Conservation (phyloP, 1,284 basidiomycete genomes). For the Cryptococcus hybrid region DNA sequence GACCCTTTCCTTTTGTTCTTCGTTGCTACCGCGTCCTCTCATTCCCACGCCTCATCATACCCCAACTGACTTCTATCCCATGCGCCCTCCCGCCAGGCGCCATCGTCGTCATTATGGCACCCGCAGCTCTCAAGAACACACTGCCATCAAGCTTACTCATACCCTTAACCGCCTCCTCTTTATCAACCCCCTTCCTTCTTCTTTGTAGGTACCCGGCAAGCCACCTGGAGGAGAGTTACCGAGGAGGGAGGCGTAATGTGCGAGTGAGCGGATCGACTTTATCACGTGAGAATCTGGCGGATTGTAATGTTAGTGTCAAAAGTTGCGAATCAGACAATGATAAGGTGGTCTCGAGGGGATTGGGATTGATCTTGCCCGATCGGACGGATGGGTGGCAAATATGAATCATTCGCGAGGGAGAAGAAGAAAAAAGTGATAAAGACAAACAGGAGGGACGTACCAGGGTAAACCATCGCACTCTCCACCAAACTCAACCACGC, state of each 20-base stretch:
- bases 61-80: constrained; percentile 67
- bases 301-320: background rate
- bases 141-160: constrained; percentile 59
- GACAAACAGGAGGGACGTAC: constrained; percentile 16
- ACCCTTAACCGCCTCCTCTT: too few species aligned
- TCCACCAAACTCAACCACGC: constrained; percentile 61
- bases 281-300: constrained; percentile 59
- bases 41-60: constrained; percentile 66
- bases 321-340: too few species aligned
- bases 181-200: too few species aligned
- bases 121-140: constrained; percentile 63
- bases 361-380: too few species aligned
- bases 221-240: constrained; percentile 53
- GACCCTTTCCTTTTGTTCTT: background rate
- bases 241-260: constrained; percentile 57
- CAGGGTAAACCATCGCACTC: constrained; percentile 56
- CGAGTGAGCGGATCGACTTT: constrained; percentile 61
- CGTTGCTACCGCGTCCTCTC: background rate
- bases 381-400: too few species aligned
- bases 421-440: background rate
- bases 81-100: constrained; percentile 40
- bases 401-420: too few species aligned
- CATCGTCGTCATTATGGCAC: constrained; percentile 60
- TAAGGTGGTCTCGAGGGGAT: too few species aligned
- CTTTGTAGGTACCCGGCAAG: constrained; percentile 41